Conservation (phyloP, 306 rosid genomes). For the Begonia fuchsioides region DNA sequence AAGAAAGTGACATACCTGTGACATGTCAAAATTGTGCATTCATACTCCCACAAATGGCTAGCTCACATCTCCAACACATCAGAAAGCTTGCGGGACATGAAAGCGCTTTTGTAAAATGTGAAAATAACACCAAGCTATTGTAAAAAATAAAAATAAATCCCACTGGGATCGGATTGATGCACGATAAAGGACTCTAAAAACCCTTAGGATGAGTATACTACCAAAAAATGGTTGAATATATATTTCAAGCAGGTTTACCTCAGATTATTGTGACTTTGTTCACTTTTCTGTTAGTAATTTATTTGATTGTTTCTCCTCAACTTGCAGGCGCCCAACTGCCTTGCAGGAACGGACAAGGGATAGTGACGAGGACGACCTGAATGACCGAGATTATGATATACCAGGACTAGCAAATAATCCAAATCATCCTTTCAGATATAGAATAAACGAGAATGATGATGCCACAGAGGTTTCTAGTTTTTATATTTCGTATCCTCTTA, state of each 20-base stretch:
- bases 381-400: slow-evolving; percentile 85
- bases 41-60: no score
- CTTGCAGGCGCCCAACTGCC: slow-evolving; percentile 84
- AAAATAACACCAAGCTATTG: no score
- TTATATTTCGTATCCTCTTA: neutral
- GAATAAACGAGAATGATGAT: slow-evolving; percentile 87
- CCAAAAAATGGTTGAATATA: no score
- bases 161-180: no score
- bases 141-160: no score
- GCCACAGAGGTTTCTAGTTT: slow-evolving; percentile 54
- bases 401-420: slow-evolving; percentile 89
- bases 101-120: no score
- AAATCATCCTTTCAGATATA: slow-evolving; percentile 86
- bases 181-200: no score
- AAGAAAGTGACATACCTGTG: no score
- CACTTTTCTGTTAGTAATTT: neutral
- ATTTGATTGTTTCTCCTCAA: slow-evolving; percentile 8
- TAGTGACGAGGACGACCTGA: slow-evolving; percentile 86
- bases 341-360: slow-evolving; percentile 94
- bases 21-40: no score
- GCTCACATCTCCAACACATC: no score
- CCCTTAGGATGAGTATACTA: no score
- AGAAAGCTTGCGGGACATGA: no score
- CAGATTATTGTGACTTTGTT: neutral
- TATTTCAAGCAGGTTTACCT: neutral